These are phyloP conservation scores for Claviceps sp. DNA, from an alignment of 2,329 filamentous ascomycete genomes.

Conservation along the genomic window DNA sequence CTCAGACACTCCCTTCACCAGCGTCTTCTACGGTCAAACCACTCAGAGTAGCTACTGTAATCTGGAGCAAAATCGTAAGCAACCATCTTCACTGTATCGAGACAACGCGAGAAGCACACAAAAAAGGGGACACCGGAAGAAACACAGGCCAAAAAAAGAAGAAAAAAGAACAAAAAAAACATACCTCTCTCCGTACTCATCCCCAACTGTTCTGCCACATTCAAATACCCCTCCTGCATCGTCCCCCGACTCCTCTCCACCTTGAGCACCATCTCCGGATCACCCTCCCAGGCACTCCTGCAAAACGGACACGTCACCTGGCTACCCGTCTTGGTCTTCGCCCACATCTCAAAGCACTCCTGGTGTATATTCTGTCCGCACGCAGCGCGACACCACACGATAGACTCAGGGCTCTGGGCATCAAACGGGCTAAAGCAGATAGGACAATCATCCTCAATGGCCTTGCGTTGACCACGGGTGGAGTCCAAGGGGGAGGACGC, in stretches of 20 bases:
- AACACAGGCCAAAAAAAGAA: neutral
- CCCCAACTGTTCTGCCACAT: slow-evolving; percentile 47
- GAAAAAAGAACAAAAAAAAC: slow-evolving; percentile 6
- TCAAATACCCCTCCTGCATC: slow-evolving; percentile 44
- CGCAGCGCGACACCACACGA: slow-evolving; percentile 37
- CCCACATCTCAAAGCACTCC: slow-evolving; percentile 42
- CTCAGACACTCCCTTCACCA: neutral
- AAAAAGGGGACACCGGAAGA: neutral
- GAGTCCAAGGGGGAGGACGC: slow-evolving; percentile 25
- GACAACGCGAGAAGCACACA: neutral
- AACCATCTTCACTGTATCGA: neutral
- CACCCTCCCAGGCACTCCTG: slow-evolving; percentile 41
- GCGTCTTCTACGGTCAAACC: neutral
- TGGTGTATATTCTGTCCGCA: slow-evolving; percentile 44
- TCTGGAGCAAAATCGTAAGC: neutral
- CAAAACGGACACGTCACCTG: slow-evolving; percentile 48
- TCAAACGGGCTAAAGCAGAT: slow-evolving; percentile 41
- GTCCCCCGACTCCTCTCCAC: slow-evolving; percentile 28
- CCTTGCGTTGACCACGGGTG: slow-evolving; percentile 28
- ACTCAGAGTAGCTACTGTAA: neutral
- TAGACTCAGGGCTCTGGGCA: slow-evolving; percentile 17
- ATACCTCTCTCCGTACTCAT: slow-evolving; percentile 38
- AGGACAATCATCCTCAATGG: slow-evolving; percentile 40
- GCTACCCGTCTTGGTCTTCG: slow-evolving; percentile 25
- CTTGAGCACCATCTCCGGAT: slow-evolving; percentile 25